Evolutionary conservation across 164 flowering plant genomes (phyloP).

Genomic region (Vitis cinerea): DNA sequence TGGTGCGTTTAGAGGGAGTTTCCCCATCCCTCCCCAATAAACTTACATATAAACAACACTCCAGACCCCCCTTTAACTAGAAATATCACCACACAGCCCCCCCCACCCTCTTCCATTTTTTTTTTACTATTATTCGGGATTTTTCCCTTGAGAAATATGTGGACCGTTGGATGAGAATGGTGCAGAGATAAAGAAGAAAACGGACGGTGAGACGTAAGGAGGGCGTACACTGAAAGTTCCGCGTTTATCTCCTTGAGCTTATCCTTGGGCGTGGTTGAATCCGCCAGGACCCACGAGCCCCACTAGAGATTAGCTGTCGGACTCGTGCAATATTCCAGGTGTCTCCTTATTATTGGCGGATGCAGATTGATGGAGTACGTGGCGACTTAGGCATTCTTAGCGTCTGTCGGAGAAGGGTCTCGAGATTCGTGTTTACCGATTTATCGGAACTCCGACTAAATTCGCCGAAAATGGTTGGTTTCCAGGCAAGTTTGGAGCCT

Average conservation of each 20-base stretch:
- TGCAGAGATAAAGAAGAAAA: not conserved
- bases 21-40: too few relatives aligned
- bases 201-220: not conserved
- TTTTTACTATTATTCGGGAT: too few relatives aligned
- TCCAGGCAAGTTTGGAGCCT: too few relatives aligned
- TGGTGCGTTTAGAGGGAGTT: too few relatives aligned
- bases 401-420: not conserved
- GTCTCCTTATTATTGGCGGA: not conserved
- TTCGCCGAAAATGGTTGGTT: too few relatives aligned
- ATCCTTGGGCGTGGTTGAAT: constrained; percentile 19
- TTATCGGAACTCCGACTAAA: constrained; percentile 4
- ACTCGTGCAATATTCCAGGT: constrained; percentile 8
- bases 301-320: constrained; percentile 11
- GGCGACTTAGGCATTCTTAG: not conserved
- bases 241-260: not conserved
- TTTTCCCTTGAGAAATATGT: too few relatives aligned
- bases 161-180: constrained; percentile 7
- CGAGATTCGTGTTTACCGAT: constrained; percentile 7
- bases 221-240: not conserved
- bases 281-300: constrained; percentile 22
- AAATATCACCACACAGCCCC: too few relatives aligned
- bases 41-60: too few relatives aligned
- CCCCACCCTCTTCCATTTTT: too few relatives aligned
- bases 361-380: not conserved
- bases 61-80: too few relatives aligned